phyloP scores from a whole-genome alignment of 2,329 filamentous ascomycete species.

The Fusarium anguioides region DNA sequence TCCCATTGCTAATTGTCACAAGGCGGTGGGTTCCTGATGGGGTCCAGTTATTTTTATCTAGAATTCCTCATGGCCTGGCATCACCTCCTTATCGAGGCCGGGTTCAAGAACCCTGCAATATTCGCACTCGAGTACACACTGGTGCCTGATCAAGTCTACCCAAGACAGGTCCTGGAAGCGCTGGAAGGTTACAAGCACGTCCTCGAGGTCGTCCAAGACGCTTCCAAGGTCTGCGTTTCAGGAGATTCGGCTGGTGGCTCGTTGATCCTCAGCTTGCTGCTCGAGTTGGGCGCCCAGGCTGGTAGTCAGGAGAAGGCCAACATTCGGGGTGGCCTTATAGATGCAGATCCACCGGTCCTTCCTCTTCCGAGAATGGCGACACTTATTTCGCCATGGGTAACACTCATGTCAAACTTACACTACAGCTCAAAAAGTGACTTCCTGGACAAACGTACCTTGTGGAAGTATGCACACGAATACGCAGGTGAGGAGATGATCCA shows the following conservation, averaged over 20 bases:
- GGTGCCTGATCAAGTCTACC: slow-evolving; percentile 78
- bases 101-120: slow-evolving; percentile 80
- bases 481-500: slow-evolving; percentile 55
- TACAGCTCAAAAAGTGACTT: slow-evolving; percentile 79
- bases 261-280: slow-evolving; percentile 76
- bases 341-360: slow-evolving; percentile 34
- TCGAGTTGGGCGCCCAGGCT: slow-evolving; percentile 66
- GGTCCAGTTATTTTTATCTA: slow-evolving; percentile 84
- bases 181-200: slow-evolving; percentile 78
- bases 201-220: slow-evolving; percentile 66
- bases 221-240: slow-evolving; percentile 74
- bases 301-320: slow-evolving; percentile 31
- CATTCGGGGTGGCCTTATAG: slow-evolving; percentile 24
- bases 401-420: slow-evolving; percentile 75
- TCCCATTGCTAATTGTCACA: slow-evolving; percentile 9
- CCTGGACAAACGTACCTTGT: slow-evolving; percentile 73
- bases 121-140: slow-evolving; percentile 85
- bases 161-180: slow-evolving; percentile 77
- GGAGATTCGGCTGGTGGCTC: slow-evolving; percentile 86
- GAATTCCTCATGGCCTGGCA: slow-evolving; percentile 84
- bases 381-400: slow-evolving; percentile 85
- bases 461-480: slow-evolving; percentile 78
- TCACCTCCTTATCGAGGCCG: slow-evolving; percentile 69
- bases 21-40: slow-evolving; percentile 88
- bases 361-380: slow-evolving; percentile 65